Evolutionary conservation across 768 basidiomycete species (phyloP).

Genomic region (Infundibulicybe gibba): DNA sequence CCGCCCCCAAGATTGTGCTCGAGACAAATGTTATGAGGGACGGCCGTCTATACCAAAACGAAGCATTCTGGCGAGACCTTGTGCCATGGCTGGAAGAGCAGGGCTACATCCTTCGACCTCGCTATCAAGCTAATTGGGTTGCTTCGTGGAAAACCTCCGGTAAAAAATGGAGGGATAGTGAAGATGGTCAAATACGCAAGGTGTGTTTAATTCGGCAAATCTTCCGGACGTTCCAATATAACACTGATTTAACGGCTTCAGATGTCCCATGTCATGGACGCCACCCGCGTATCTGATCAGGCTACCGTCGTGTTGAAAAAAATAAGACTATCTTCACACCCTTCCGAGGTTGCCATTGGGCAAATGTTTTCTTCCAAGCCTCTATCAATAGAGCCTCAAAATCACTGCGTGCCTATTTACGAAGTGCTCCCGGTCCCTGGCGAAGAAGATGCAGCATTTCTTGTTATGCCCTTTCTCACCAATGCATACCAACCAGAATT

Average conservation of each 20-base stretch:
- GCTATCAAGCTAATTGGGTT: constrained; percentile 6
- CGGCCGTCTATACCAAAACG: constrained; percentile 5
- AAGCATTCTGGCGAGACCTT: constrained; percentile 5
- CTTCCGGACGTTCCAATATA: too few relatives aligned
- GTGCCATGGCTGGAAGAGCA: constrained; percentile 4
- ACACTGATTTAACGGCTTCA: background rate
- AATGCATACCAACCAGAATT: constrained; percentile 15
- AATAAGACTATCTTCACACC: constrained; percentile 8
- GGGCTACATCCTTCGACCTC: constrained; percentile 4
- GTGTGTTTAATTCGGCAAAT: background rate
- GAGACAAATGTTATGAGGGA: background rate
- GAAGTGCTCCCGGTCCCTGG: constrained; percentile 15
- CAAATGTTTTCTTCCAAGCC: constrained; percentile 14
- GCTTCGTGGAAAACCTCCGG: background rate
- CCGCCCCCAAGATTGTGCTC: background rate
- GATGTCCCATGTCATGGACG: constrained; percentile 21
- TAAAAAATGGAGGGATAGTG: background rate
- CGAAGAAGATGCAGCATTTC: constrained; percentile 10
- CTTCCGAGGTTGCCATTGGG: constrained; percentile 26
- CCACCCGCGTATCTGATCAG: constrained; percentile 24
- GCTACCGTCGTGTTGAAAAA: constrained; percentile 25
- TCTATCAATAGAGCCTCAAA: constrained; percentile 15
- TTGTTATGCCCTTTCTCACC: constrained; percentile 26
- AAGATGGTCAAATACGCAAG: background rate
- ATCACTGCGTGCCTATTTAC: constrained; percentile 31